Evolutionary conservation across 768 basidiomycete genomes (phyloP), one percentile per base, ranked within the genome.

Genomic region (Nidula microcarpa): DNA sequence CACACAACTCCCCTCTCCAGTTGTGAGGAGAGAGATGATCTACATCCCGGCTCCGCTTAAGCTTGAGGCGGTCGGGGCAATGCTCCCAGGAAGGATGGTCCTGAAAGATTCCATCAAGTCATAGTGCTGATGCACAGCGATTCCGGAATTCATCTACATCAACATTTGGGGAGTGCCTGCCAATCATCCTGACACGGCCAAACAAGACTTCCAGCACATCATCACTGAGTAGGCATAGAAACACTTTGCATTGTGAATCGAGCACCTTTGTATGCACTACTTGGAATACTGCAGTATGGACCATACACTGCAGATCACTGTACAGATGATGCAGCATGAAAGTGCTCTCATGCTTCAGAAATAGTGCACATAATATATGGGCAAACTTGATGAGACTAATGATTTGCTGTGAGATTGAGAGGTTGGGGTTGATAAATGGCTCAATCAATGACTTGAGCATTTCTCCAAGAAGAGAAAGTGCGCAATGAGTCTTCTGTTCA

Each of bases 271-370:
- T 66, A 18, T 68, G 57, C 41, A 55, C 55, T 37, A 62, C 62
- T 47, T 51, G 54, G 53, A 56, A 60, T 18, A 60, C 54, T 49
- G 54, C 60, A 35, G 62, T 68, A 33, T 64, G 62, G 30, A 70
- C 58, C 57, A 66, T 66, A 14, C 62, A 57, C 50, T 69, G 66
- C 0, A 59, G 23, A 47, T 72, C 68, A 10, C 57, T 54, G 53
- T 70, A 72, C 0, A 70, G 58, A 33, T 68, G 67, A 5, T 63
- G 57, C 0, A 62, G 60, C 56, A 72, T 60, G 53, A 67, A 70
- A 6, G 13, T 32, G 16, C 48, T 50, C 3, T 58, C 59, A 47
- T 65, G 55, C 10, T 53, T 35, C 3, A 55, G 51, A 43, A 54
- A 68, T 3, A 68, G 49, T 3, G 59, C 54, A 45, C 66, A 67